These are phyloP conservation scores for Alopecurus myosuroides DNA, from an alignment of 176 grass and related monocot genomes.

Conservation along the genomic window DNA sequence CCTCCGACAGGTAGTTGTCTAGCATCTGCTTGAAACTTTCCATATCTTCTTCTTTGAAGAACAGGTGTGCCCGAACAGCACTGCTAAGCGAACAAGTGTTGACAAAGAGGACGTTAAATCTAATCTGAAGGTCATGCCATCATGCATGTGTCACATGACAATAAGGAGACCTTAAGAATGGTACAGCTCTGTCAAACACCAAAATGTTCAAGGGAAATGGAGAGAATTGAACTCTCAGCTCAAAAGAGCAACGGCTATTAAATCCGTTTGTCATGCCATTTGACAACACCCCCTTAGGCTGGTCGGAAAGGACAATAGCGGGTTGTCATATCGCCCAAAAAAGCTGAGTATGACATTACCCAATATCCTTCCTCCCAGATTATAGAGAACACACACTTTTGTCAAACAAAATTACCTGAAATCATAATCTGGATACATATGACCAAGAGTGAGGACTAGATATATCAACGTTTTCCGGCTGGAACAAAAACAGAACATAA, in stretches of 20 bases:
- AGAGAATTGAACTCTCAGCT: conserved; percentile 99
- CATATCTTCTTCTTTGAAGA: conserved; percentile 93
- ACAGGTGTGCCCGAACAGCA: conserved; percentile 82
- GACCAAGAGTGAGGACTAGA: conserved; percentile 79
- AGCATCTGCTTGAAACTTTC: conserved; percentile 81
- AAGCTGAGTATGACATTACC: conserved; percentile 99
- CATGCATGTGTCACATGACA: conserved; percentile 39
- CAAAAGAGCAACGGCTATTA: conserved; percentile 81
- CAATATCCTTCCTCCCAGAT: conserved; percentile 89
- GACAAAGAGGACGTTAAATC: conserved; percentile 49
- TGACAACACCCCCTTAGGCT: conserved; percentile 96
- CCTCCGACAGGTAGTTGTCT: conserved; percentile 74
- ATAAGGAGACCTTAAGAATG: conserved; percentile 34
- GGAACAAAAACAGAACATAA: conserved; percentile 20
- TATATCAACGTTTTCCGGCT: conserved; percentile 96
- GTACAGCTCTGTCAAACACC: conserved; percentile 3
- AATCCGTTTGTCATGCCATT: conserved; percentile 97
- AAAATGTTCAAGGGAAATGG: conserved; percentile 76
- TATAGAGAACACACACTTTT: conserved; percentile 14
- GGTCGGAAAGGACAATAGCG: conserved; percentile 62
- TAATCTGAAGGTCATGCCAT: conserved; percentile 43
- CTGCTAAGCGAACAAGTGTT: conserved; percentile 63
- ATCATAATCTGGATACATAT: conserved; percentile 99
- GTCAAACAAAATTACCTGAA: conserved; percentile 82
- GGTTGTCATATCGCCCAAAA: conserved; percentile 71